Conservation (phyloP, 352 stramenopile genomes). For the Phytophthora niederhauseri region DNA sequence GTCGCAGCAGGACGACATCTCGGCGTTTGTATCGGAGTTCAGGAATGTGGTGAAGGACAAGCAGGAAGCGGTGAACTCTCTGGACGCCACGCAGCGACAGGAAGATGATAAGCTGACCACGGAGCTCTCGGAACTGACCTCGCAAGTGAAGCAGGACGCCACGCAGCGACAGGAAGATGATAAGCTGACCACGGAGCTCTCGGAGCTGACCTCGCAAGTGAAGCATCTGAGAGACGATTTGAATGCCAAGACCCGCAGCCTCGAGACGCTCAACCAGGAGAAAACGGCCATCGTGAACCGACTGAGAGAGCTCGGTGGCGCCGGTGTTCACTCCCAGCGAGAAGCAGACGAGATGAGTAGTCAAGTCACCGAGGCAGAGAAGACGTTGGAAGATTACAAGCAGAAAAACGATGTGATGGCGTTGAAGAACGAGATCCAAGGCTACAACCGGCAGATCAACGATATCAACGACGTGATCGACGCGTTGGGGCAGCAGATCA, state of each 20-base stretch:
- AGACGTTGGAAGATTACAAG: conserved; percentile 49
- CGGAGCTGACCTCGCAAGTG: conserved; percentile 55
- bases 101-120: conserved; percentile 53
- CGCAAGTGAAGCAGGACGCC: conserved; percentile 63
- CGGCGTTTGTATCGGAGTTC: conserved; percentile 58
- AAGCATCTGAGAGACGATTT: conserved; percentile 58
- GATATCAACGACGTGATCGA: conserved; percentile 50
- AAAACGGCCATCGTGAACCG: conserved; percentile 45
- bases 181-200: conserved; percentile 49
- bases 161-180: conserved; percentile 56
- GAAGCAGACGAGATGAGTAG: conserved; percentile 56
- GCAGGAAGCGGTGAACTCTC: conserved; percentile 35
- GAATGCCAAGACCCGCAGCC: conserved; percentile 49
- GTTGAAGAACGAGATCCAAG: conserved; percentile 56
- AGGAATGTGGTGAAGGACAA: conserved; percentile 52
- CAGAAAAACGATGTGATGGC: conserved; percentile 41
- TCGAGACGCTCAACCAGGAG: conserved; percentile 46
- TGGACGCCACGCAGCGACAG: conserved; percentile 47
- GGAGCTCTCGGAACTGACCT: conserved; percentile 55
- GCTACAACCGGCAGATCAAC: conserved; percentile 47
- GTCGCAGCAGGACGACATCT: conserved; percentile 59
- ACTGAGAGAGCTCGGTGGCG: conserved; percentile 48
- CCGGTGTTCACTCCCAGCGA: conserved; percentile 47
- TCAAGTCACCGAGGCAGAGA: conserved; percentile 53
- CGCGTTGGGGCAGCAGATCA: conserved; percentile 58